Percentiles rank a stretch among this genome's conserved stretches.
phyloP scores from a whole-genome alignment of 139 green algal genomes.

The Haematococcus sp. region DNA sequence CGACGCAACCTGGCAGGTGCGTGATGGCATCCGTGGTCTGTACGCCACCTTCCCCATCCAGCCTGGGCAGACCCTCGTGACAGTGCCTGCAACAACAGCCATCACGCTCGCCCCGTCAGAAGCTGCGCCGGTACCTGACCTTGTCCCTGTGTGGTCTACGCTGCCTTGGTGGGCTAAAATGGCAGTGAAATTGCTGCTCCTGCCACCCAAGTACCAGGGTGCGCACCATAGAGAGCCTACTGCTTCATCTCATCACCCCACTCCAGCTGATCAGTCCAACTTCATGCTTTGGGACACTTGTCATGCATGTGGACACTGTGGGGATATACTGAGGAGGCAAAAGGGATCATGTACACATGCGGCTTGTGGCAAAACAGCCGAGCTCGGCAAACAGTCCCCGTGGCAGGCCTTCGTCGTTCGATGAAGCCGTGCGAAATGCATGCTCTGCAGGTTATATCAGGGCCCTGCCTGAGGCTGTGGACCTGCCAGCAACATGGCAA shows the following conservation, averaged over 20 bases:
- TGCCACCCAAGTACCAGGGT: not conserved
- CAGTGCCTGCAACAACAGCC: not conserved
- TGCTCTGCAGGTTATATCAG: not conserved
- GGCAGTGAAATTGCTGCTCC: not conserved
- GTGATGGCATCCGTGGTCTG: not conserved
- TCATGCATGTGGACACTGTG: too few species aligned
- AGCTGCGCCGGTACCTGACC: not conserved
- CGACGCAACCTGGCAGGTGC: too few species aligned
- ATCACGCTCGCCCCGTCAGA: not conserved
- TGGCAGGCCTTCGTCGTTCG: too few species aligned
- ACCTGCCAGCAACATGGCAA: not conserved
- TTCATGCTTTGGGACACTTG: too few species aligned
- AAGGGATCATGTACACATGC: too few species aligned
- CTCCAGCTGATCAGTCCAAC: too few species aligned
- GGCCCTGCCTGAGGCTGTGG: not conserved
- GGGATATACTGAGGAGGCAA: too few species aligned
- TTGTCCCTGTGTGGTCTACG: not conserved
- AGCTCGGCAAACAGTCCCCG: too few species aligned
- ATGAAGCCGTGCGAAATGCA: too few species aligned
- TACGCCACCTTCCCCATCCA: conserved; percentile 6
- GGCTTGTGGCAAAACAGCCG: too few species aligned
- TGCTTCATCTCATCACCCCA: too few species aligned
- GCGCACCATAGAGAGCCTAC: too few species aligned
- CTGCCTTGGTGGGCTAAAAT: conserved; percentile 10
- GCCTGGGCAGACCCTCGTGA: not conserved